These are phyloP conservation scores for Erysimum cheiri DNA, from an alignment of 441 rosid genomes.

Conservation along the genomic window DNA sequence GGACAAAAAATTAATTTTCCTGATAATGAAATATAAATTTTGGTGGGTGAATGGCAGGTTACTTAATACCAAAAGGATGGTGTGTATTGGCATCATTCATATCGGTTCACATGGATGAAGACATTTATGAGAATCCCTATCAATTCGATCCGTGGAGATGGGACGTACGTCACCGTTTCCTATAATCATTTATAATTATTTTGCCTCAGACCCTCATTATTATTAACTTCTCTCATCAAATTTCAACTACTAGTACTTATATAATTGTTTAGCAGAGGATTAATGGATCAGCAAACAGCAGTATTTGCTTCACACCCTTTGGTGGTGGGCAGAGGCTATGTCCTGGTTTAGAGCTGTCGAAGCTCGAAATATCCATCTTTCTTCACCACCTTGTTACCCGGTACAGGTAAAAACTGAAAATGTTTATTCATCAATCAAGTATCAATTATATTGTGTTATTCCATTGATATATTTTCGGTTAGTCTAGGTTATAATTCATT, in stretches of 20 bases:
- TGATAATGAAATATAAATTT: neutral
- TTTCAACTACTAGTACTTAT: neutral
- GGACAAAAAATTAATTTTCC: neutral
- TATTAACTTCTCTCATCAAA: neutral
- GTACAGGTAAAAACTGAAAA: conserved; percentile 49
- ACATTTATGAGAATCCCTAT: conserved; percentile 63
- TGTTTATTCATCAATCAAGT: neutral
- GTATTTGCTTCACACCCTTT: conserved; percentile 65
- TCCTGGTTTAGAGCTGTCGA: conserved; percentile 74
- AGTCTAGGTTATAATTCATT: neutral
- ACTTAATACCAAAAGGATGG: conserved; percentile 77
- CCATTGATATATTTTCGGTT: neutral
- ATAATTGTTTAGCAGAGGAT: conserved; percentile 44
- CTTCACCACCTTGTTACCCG: conserved; percentile 72
- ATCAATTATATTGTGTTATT: neutral
- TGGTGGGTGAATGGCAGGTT: conserved; percentile 56
- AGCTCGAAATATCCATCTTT: conserved; percentile 73
- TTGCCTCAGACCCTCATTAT: neutral
- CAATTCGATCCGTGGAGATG: conserved; percentile 79
- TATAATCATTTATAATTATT: neutral
- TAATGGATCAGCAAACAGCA: conserved; percentile 54
- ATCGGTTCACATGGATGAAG: conserved; percentile 80
- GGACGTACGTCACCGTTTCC: conserved; percentile 56
- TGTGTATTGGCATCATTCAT: conserved; percentile 69
- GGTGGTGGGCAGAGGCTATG: conserved; percentile 86